Conservation (phyloP, 306 rosid species). For the Fagus sylvatica region DNA sequence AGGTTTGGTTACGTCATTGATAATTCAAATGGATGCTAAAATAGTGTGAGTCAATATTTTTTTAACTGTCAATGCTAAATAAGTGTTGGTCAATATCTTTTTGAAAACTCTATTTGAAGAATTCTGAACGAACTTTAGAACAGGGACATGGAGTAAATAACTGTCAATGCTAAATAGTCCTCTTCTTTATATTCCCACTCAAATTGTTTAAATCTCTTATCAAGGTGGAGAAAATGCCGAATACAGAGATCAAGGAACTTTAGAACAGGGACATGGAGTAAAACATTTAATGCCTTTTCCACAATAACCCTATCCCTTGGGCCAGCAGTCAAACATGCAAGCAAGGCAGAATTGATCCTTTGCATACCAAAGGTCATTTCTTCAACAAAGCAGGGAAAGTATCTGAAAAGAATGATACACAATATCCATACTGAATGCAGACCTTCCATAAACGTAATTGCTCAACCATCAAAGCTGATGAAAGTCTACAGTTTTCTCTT, state of each 20-base stretch:
- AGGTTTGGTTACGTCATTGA: too few relatives aligned
- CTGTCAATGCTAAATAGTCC: slow-evolving; percentile 57
- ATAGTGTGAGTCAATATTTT: too few relatives aligned
- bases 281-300: slow-evolving; percentile 53
- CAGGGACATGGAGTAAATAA: too few relatives aligned
- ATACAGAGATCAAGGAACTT: slow-evolving; percentile 59
- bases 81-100: too few relatives aligned
- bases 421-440: slow-evolving; percentile 83
- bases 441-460: slow-evolving; percentile 89
- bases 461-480: slow-evolving; percentile 77
- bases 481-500: slow-evolving; percentile 64
- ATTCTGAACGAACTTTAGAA: too few relatives aligned
- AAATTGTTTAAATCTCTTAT: slow-evolving; percentile 43
- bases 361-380: slow-evolving; percentile 45
- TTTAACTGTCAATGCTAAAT: too few relatives aligned
- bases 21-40: too few relatives aligned
- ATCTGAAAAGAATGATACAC: slow-evolving; percentile 68
- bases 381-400: slow-evolving; percentile 68
- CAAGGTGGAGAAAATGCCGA: slow-evolving; percentile 39
- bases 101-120: too few relatives aligned
- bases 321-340: slow-evolving; percentile 64
- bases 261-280: slow-evolving; percentile 56
- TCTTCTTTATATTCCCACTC: slow-evolving; percentile 64
- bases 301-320: slow-evolving; percentile 52
- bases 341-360: slow-evolving; percentile 57